These are phyloP conservation scores for Irpex sp. DNA, from an alignment of 1,284 basidiomycete genomes.

Conservation along the genomic window DNA sequence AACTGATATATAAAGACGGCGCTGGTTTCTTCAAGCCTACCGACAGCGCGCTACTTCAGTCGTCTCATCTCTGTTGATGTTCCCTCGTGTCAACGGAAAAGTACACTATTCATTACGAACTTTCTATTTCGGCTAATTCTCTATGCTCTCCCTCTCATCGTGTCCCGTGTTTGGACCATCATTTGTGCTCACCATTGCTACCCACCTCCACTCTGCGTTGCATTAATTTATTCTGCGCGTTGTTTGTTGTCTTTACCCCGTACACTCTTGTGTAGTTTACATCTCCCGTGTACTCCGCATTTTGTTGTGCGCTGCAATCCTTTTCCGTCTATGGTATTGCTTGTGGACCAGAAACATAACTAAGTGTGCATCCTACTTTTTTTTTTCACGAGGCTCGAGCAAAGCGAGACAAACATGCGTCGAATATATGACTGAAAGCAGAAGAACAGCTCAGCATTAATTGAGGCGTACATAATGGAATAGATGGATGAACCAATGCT, in stretches of 20 bases:
- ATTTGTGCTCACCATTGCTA: not conserved
- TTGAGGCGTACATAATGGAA: too few species aligned
- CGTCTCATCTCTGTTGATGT: not conserved
- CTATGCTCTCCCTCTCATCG: not conserved
- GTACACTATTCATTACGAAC: not conserved
- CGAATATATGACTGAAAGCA: too few species aligned
- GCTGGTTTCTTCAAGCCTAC: not conserved
- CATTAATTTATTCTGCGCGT: not conserved
- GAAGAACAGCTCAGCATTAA: too few species aligned
- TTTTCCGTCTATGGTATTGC: not conserved
- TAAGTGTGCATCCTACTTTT: too few species aligned
- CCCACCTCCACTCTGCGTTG: not conserved
- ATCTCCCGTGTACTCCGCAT: not conserved
- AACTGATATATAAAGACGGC: not conserved
- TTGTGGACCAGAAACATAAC: too few species aligned
- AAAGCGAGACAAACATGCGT: too few species aligned
- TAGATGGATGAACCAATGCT: too few species aligned
- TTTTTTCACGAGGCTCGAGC: too few species aligned
- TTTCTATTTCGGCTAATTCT: not conserved
- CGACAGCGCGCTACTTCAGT: not conserved
- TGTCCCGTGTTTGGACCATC: not conserved
- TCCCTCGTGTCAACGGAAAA: not conserved
- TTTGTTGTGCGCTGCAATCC: not conserved
- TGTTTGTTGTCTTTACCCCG: not conserved
- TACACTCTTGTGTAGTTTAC: not conserved